Percentiles rank a stretch among this genome's conserved stretches.
These are phyloP conservation scores for Scheffersomyces cryptocercus DNA, from an alignment of 1,139 yeast species.

Conservation along the genomic window DNA sequence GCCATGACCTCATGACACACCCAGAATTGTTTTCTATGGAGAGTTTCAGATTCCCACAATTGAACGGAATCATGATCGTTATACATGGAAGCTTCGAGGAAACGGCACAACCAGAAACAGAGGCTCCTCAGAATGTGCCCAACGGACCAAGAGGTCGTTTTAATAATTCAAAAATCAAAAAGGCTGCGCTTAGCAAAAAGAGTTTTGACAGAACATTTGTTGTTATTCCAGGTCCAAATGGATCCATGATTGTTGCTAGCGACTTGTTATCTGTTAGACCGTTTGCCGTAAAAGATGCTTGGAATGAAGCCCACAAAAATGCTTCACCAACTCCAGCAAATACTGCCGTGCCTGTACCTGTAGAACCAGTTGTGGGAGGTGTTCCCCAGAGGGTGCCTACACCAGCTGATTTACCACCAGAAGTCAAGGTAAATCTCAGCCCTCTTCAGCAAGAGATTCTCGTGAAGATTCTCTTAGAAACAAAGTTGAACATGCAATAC, in stretches of 20 bases:
- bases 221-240: slow-evolving; percentile 72
- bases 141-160: slow-evolving; percentile 31
- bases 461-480: slow-evolving; percentile 66
- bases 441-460: slow-evolving; percentile 67
- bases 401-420: slow-evolving; percentile 49
- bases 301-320: slow-evolving; percentile 34
- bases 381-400: slow-evolving; percentile 21
- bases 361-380: slow-evolving; percentile 7
- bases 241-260: slow-evolving; percentile 78
- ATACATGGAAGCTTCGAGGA: slow-evolving; percentile 88
- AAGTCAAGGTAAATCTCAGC: slow-evolving; percentile 51
- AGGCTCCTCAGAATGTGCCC: slow-evolving; percentile 13
- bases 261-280: slow-evolving; percentile 75
- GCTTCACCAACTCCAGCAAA: slow-evolving; percentile 12
- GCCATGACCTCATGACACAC: slow-evolving; percentile 63
- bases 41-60: slow-evolving; percentile 67
- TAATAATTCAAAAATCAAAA: slow-evolving; percentile 31
- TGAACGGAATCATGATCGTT: slow-evolving; percentile 73
- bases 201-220: slow-evolving; percentile 87
- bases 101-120: slow-evolving; percentile 50
- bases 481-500: slow-evolving; percentile 75
- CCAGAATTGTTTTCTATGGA: slow-evolving; percentile 79
- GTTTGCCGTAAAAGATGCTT: slow-evolving; percentile 58
- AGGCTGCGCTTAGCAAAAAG: slow-evolving; percentile 55
- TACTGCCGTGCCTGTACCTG: slow-evolving; percentile 14